phyloP scores from a whole-genome alignment of 2,329 filamentous ascomycete genomes.

The Fusarium sacchari region DNA sequence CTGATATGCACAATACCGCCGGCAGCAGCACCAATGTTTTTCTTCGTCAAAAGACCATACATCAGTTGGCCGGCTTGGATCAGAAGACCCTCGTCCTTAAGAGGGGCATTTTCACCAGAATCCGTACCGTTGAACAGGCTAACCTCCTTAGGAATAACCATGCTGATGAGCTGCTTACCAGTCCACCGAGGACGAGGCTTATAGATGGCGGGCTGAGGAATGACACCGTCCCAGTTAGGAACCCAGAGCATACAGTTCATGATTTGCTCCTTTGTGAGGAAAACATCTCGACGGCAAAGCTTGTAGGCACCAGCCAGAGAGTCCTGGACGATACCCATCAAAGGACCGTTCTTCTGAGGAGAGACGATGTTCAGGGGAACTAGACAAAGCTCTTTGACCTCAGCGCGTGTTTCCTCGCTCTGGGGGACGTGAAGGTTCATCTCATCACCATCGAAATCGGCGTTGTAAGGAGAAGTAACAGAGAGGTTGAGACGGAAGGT shows the following conservation, averaged over 20 bases:
- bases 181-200: conserved; percentile 96
- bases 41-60: conserved; percentile 92
- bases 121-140: conserved; percentile 76
- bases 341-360: conserved; percentile 92
- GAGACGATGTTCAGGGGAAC: conserved; percentile 99
- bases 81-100: conserved; percentile 80
- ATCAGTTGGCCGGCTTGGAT: conserved; percentile 90
- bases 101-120: conserved; percentile 67
- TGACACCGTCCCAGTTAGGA: conserved; percentile 94
- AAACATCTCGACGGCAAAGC: conserved; percentile 90
- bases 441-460: conserved; percentile 99
- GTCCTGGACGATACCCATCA: conserved; percentile 99
- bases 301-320: conserved; percentile 97
- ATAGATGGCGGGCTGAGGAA: conserved; percentile 91
- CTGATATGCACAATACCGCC: conserved; percentile 95
- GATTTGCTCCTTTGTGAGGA: conserved; percentile 88
- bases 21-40: conserved; percentile 87
- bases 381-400: conserved; percentile 93
- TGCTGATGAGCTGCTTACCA: conserved; percentile 95
- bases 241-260: conserved; percentile 99
- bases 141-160: conserved; percentile 88
- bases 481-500: conserved; percentile 98
- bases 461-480: conserved; percentile 98
- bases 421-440: conserved; percentile 99
- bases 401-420: conserved; percentile 94